Evolutionary conservation across 1,284 basidiomycete species (phyloP).

Genomic region (Phenoliferia sp.): DNA sequence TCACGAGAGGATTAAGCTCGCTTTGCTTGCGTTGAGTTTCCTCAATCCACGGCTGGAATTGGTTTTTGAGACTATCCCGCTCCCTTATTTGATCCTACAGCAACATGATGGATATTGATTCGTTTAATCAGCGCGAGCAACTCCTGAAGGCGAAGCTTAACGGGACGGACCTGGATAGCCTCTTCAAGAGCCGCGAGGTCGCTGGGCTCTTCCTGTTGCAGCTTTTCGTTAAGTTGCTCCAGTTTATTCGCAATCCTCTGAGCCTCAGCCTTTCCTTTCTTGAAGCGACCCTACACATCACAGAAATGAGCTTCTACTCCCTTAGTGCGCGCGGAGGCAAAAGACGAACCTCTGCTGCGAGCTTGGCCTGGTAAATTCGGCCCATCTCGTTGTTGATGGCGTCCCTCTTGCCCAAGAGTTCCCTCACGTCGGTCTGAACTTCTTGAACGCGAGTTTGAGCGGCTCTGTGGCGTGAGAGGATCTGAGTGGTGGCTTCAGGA

Average conservation of each 20-base stretch:
- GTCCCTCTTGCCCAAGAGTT: conserved; percentile 6
- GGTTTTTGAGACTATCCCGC: neutral
- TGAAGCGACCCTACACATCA: neutral
- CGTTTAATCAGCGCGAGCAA: too few species aligned
- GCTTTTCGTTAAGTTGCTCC: conserved; percentile 53
- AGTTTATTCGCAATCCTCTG: conserved; percentile 43
- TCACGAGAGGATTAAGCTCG: conserved; percentile 45
- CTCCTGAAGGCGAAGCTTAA: conserved; percentile 3
- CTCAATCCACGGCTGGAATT: neutral
- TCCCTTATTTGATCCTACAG: neutral
- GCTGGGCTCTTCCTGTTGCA: conserved; percentile 67
- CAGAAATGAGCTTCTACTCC: neutral
- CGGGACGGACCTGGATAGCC: conserved; percentile 47
- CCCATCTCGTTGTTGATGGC: conserved; percentile 9
- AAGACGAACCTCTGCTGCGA: conserved; percentile 10
- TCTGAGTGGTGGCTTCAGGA: too few species aligned
- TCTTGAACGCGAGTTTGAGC: too few species aligned
- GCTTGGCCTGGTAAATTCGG: conserved; percentile 2
- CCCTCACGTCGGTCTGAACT: neutral
- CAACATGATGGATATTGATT: too few species aligned
- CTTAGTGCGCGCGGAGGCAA: neutral
- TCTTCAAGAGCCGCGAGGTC: conserved; percentile 63
- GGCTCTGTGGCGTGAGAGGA: too few species aligned
- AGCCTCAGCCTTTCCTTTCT: conserved; percentile 27
- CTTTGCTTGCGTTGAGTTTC: neutral